phyloP scores from a whole-genome alignment of 352 stramenopile species.

The Lagenidium sp. region DNA sequence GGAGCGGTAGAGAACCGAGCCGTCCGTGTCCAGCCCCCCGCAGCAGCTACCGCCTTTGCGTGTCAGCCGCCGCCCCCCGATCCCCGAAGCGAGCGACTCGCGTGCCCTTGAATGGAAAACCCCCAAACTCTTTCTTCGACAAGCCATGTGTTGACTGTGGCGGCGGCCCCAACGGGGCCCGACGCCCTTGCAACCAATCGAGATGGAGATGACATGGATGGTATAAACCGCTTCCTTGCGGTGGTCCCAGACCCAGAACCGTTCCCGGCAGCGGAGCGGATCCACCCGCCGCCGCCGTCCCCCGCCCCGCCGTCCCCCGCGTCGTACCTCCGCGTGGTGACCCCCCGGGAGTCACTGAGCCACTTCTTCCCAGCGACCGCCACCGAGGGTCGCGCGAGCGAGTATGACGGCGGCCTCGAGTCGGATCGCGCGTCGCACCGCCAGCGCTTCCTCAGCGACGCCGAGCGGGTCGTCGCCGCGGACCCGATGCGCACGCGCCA shows the following conservation, averaged over 20 bases:
- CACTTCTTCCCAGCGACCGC: conserved; percentile 9
- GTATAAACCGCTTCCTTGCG: conserved; percentile 10
- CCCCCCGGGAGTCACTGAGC: conserved; percentile 15
- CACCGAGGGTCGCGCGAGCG: not conserved
- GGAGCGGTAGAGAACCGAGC: conserved; percentile 14
- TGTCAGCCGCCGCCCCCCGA: not conserved
- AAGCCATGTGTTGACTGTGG: conserved; percentile 11
- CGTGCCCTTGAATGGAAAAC: conserved; percentile 19
- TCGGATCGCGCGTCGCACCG: conserved; percentile 25
- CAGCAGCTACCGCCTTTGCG: too few relatives aligned
- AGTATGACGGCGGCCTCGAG: conserved; percentile 2
- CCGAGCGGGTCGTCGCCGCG: conserved; percentile 33
- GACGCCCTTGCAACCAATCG: conserved; percentile 17
- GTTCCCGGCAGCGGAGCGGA: too few relatives aligned
- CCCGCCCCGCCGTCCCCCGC: too few relatives aligned
- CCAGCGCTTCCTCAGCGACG: conserved; percentile 49
- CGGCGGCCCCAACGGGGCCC: conserved; percentile 11
- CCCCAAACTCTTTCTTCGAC: conserved; percentile 8
- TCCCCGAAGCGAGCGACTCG: conserved; percentile 1
- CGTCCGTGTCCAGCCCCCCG: conserved; percentile 5
- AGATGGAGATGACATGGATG: conserved; percentile 10
- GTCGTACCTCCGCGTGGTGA: not conserved
- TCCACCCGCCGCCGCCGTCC: too few relatives aligned
- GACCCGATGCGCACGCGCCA: conserved; percentile 40
- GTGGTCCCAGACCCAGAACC: too few relatives aligned